Percentiles rank a stretch among this genome's conserved stretches.
phyloP scores from a whole-genome alignment of 2,329 filamentous ascomycete genomes.

The Mycosphaerelloides madeirae region DNA sequence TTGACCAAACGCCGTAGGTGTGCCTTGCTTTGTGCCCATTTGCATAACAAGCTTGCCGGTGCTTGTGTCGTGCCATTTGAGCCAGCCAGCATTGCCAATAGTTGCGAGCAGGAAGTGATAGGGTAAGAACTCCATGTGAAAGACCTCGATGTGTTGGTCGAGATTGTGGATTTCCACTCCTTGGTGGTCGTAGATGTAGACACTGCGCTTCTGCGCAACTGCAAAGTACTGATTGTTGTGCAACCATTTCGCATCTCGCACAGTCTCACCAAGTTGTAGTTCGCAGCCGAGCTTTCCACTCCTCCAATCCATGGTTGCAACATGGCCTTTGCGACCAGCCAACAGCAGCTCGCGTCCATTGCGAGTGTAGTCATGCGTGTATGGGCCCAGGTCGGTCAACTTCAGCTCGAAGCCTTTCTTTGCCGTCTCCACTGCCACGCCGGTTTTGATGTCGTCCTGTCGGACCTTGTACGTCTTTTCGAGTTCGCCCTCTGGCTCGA shows the following conservation, averaged over 20 bases:
- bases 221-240: conserved; percentile 95
- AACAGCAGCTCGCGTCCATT: conserved; percentile 84
- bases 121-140: conserved; percentile 90
- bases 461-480: conserved; percentile 90
- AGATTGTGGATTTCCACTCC: conserved; percentile 91
- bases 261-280: conserved; percentile 82
- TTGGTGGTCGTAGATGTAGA: conserved; percentile 90
- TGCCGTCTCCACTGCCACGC: conserved; percentile 75
- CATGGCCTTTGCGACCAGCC: conserved; percentile 85
- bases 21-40: conserved; percentile 76
- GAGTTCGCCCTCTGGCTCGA: conserved; percentile 82
- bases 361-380: conserved; percentile 80
- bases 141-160: conserved; percentile 83
- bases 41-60: conserved; percentile 86
- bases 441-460: conserved; percentile 75
- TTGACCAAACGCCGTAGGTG: conserved; percentile 76
- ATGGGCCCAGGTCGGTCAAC: conserved; percentile 77
- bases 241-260: conserved; percentile 84
- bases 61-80: conserved; percentile 93
- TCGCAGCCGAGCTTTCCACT: conserved; percentile 88
- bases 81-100: conserved; percentile 72
- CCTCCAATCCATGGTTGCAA: conserved; percentile 95
- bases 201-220: conserved; percentile 91
- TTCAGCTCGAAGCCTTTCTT: conserved; percentile 91
- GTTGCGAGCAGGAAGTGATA: conserved; percentile 94